Evolutionary conservation across 164 flowering plant genomes (phyloP).

Genomic region (Magnolia changhungtana): DNA sequence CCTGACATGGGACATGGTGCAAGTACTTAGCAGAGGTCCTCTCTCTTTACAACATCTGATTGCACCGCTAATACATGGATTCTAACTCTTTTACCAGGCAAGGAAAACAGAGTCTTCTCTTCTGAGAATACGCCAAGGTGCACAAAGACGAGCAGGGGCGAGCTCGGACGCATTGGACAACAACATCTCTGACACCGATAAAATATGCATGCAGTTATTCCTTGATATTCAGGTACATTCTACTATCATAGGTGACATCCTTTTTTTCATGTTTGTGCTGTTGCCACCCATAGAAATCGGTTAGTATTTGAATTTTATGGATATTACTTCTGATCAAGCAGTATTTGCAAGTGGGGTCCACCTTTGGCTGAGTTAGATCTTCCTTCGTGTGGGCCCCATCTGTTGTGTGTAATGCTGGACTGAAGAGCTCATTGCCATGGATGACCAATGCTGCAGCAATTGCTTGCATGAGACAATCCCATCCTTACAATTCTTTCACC

Average conservation of each 20-base stretch:
- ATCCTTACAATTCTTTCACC: no score
- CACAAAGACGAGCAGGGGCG: slow-evolving; percentile 81
- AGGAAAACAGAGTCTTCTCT: slow-evolving; percentile 84
- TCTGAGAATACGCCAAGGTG: slow-evolving; percentile 70
- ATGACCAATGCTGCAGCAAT: no score
- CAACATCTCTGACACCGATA: slow-evolving; percentile 80
- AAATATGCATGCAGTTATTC: slow-evolving; percentile 86
- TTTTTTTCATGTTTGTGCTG: no score
- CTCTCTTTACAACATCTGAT: background rate
- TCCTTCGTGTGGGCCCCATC: no score
- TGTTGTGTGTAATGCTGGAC: no score
- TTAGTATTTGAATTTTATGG: no score
- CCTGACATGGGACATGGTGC: background rate
- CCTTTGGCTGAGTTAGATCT: no score
- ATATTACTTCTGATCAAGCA: no score
- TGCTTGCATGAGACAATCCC: no score
- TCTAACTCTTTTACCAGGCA: slow-evolving; percentile 40
- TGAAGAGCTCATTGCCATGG: no score
- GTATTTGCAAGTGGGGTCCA: no score
- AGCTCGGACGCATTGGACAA: slow-evolving; percentile 69
- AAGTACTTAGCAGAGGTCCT: background rate
- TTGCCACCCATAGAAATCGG: no score
- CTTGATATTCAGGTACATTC: slow-evolving; percentile 84
- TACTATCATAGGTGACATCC: background rate
- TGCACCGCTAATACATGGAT: background rate